Base-by-base conservation (phyloP, 176 grass and related monocot species). In the Avena atlantica region DNA sequence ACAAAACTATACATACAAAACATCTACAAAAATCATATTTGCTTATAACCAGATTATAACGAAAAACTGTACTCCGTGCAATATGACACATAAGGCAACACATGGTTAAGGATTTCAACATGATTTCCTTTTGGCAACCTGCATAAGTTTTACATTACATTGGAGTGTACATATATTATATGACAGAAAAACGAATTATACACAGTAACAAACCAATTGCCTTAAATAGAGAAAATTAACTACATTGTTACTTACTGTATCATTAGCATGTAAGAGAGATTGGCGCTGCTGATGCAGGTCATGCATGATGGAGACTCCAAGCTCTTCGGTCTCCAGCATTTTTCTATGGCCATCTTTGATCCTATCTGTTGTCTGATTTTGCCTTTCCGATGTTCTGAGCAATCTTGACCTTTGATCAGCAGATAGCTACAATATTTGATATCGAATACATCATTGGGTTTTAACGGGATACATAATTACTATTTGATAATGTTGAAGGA, bases 281-380 rank as follows among this genome's bases (percentile, higher is more conserved):
- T 94, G 90, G 3, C 94, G 91, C 29, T 99, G 97, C 82, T 93
- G 94, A 83, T 94, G 91, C 69, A 99, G 62, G 19, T 96, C 94
- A 74, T 99, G 92, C 85, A 99, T 87, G 73, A 99, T 89, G 71
- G 97, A 99, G 52, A 96, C 97, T 47, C 97, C 97, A 91, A 96
- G 92, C 51, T 96, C 97, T 89, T 99, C 97, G 15, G 97, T 94
- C 77, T 94, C 97, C 55, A 96, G 74, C 92, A 96, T 99, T 16
- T 89, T 93, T 87, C 87, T 90, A 84, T 87, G 89, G 70, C 94
- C 60, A 70, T 96, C 94, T 85, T 86, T 99, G 58, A 99, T 77
- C 83, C 87, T 91, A 55, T 93, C 91, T 70, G 89, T 92, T 64
- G 92, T 90, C 73, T 93, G 37, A 51, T 90, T 94, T 84, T 94